Evolutionary conservation across 179 eudicot genomes (phyloP), one percentile per base, ranked within the genome.

Genomic region (Actinidia polygama): DNA sequence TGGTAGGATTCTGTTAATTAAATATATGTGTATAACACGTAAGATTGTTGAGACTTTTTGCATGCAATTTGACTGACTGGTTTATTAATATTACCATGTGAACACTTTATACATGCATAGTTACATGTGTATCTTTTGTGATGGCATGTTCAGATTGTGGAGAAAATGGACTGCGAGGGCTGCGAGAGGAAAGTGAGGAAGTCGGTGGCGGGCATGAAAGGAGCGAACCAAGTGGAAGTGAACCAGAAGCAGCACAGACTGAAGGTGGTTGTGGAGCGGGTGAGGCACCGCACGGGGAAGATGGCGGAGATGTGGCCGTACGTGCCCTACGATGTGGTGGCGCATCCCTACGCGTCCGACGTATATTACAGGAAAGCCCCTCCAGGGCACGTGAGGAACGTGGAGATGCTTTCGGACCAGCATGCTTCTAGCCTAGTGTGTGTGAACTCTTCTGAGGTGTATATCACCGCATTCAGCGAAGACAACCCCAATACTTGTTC

Each of bases 101-200:
- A n/a, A n/a, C n/a, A n/a, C n/a, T n/a, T n/a, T n/a, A n/a, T n/a
- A n/a, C n/a, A n/a, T n/a, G n/a, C n/a, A n/a, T n/a, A n/a, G n/a
- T n/a, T n/a, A n/a, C n/a, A 5, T 59, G 4, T 9, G 4, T 24
- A 0, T 23, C 44, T 1, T 26, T 66, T 26, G 72, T 68, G 72
- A 68, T 68, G 73, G 21, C 7, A 51, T 51, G 9, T 14, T 66
- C 71, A 66, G 73, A 68, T n/a, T 0, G 73, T 68, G 50, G 73
- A 68, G 9, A 68, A 68, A 68, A 68, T 68, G 73, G 73, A 68
- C 73, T 68, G 73, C 49, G 4, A 68, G 0, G 73, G 73, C n/a
- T 68, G 73, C 73, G 73, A 36, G 73, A 68, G 50, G 73, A 68
- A 0, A 49, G 73, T 68, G 73, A 68, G 49, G 73, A 68, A 68